Evolutionary conservation across 2,329 filamentous ascomycete genomes (phyloP), one percentile per base, ranked within the genome.

Genomic region (Ilyonectria robusta): DNA sequence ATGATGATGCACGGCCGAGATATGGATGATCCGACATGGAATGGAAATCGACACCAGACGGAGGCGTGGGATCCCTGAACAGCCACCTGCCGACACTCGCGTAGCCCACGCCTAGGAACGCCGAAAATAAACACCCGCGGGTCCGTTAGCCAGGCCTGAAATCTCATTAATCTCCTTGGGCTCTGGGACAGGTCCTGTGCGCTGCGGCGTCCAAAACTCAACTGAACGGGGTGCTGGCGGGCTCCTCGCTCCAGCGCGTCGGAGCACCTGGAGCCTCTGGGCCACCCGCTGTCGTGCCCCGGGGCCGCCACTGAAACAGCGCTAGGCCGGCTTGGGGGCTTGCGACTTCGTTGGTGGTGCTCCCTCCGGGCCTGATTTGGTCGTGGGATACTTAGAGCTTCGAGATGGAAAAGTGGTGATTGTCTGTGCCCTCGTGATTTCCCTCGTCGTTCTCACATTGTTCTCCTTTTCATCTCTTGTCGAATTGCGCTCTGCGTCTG

Each of bases 261-360:
- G 51, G 47, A 51, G 42, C 53, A 26, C 55, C 48, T 51, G 65
- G 33, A 53, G 50, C 57, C 53, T 48, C 62, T 66, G 62, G 70
- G 65, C 72, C 72, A 75, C 65, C 65, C 64, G 66, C 53, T 62
- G 56, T 42, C 59, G 65, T 57, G 59, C 55, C 54, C 56, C 23
- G 62, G 65, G 71, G 62, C 44, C 29, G 51, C 62, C 67, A 70
- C 60, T 73, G 71, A 73, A 73, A 74, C 72, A 31, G 54, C 72
- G 67, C 71, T 72, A 75, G 64, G 31, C 70, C 48, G 33, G 3
- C 33, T 70, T 60, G 9, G 62, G 62, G n/a, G 47, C 19, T 29
- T 48, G 56, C 35, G 31, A n/a, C 46, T 59, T 59, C 10, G 37
- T 15, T 42, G 37, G 37, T 17, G 37, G n/a, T 42, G 15, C 37